Evolutionary conservation across 192 early-diverging fungal species (phyloP), one percentile per base, ranked within the genome.

Genomic region (Entomortierella lignicola): DNA sequence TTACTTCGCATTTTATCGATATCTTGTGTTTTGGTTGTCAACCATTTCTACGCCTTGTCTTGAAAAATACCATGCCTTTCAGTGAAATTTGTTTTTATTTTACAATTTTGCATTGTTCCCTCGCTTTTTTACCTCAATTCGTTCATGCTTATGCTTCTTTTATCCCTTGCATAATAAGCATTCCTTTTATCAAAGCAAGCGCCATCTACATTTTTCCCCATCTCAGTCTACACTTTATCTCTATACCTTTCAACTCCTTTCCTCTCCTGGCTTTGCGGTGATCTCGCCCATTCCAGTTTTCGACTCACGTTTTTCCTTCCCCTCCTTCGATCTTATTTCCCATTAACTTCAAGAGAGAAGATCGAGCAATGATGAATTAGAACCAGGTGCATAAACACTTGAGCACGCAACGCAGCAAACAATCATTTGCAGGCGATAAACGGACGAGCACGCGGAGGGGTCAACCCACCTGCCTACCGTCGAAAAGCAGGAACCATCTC

Each of bases 111-210:
- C 44, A 47, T 47, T 47, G 15, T 47, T 47, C 44, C 44, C 44
- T 47, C 32, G 43, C 48, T 34, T 52, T 20, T 69, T 37, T 17
- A 17, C 15, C 30, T 21, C 44, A 25, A 23, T 39, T 53, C 47
- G 30, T 52, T 60, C 17, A 32, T 69, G 43, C 44, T 37, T 27
- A 30, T 37, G 20, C 10, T 25, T 42, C 29, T 60, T 66, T 66
- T 55, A 17, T 30, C 30, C 31, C 21, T 41, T 27, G 32, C 58
- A 43, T 25, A 58, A 29, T 29, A 25, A 25, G 44, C 44, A 47
- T 47, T 20, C 2, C 44, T 4, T 10, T 7, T 37, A n/a, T 10
- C 4, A 37, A 37, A 47, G 17, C 44, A 47, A 47, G 44, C n/a
- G 2, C 55, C 55, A 58, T 39, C 55, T 39, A 37, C 20, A 13